phyloP scores from a whole-genome alignment of 2,329 filamentous ascomycete species.

The Aspergillus pseudoterreus region DNA sequence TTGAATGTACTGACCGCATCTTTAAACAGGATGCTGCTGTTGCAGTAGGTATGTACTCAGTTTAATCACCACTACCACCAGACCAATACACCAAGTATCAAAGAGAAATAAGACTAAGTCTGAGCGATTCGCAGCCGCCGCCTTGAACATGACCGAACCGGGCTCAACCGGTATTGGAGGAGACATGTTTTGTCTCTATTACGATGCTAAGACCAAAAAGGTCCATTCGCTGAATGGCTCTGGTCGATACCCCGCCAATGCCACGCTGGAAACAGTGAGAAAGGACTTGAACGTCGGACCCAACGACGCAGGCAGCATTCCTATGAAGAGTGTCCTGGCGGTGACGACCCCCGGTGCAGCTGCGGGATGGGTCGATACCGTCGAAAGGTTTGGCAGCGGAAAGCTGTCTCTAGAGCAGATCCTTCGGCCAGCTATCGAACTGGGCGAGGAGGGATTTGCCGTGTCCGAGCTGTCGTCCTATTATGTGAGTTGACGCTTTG shows the following conservation, averaged over 20 bases:
- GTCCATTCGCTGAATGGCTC: constrained; percentile 89
- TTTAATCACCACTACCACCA: no score
- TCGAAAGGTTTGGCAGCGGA: constrained; percentile 85
- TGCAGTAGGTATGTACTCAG: constrained; percentile 64
- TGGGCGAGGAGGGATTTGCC: constrained; percentile 85
- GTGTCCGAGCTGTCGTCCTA: constrained; percentile 74
- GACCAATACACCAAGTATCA: not conserved
- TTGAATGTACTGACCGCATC: constrained; percentile 1
- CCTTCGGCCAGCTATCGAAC: constrained; percentile 73
- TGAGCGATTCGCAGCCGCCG: constrained; percentile 61
- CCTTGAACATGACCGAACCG: constrained; percentile 89
- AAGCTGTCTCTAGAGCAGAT: constrained; percentile 74
- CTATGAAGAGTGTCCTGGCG: constrained; percentile 71
- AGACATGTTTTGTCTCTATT: constrained; percentile 95
- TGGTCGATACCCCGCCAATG: constrained; percentile 71
- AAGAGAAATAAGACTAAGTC: constrained; percentile 8
- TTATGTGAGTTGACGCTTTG: constrained; percentile 53
- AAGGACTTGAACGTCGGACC: constrained; percentile 64
- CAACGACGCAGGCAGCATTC: constrained; percentile 59
- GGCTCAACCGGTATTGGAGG: constrained; percentile 92
- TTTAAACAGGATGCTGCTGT: constrained; percentile 80
- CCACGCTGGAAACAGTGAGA: constrained; percentile 66
- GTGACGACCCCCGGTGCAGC: constrained; percentile 87
- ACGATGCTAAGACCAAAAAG: constrained; percentile 75
- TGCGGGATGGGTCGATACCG: constrained; percentile 87